A percentile compares a stretch with the other conserved stretches of the same genome.
Evolutionary conservation across 1,139 yeast genomes (phyloP).

Genomic region (Yamadazyma dushanensis): DNA sequence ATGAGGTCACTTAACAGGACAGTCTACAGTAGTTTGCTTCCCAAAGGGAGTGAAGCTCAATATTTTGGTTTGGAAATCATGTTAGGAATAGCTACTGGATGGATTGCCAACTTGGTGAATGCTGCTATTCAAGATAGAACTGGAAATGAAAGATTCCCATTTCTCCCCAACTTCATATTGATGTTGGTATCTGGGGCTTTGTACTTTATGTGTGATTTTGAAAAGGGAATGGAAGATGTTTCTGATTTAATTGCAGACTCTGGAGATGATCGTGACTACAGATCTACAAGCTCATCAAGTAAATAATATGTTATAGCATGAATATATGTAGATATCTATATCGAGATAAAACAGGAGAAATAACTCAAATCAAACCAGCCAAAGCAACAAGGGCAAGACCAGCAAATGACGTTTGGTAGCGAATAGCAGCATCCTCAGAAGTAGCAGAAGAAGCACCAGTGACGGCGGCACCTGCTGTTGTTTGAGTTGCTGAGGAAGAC

Average conservation of each 20-base stretch:
- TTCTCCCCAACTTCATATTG: constrained; percentile 37
- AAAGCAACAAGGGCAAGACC: constrained; percentile 6
- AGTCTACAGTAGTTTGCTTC: constrained; percentile 39
- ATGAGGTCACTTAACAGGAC: constrained; percentile 40
- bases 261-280: not conserved
- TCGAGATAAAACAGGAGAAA: too few relatives aligned
- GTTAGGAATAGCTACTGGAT: constrained; percentile 45
- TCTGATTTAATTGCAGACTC: constrained; percentile 7
- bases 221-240: constrained; percentile 34
- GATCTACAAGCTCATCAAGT: not conserved
- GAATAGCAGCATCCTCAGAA: not conserved
- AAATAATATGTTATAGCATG: not conserved
- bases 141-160: constrained; percentile 39
- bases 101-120: constrained; percentile 44
- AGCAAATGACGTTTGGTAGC: not conserved
- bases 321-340: too few relatives aligned
- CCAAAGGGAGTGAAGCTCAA: constrained; percentile 46
- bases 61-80: constrained; percentile 45
- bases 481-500: too few relatives aligned
- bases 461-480: too few relatives aligned
- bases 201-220: constrained; percentile 30
- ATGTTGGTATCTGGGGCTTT: constrained; percentile 26
- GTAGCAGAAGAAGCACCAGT: not conserved
- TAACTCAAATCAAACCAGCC: constrained; percentile 6
- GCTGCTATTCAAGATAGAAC: constrained; percentile 45